These are phyloP conservation scores for Dalbergia cultrata DNA, from an alignment of 306 rosid species.

Conservation along the genomic window DNA sequence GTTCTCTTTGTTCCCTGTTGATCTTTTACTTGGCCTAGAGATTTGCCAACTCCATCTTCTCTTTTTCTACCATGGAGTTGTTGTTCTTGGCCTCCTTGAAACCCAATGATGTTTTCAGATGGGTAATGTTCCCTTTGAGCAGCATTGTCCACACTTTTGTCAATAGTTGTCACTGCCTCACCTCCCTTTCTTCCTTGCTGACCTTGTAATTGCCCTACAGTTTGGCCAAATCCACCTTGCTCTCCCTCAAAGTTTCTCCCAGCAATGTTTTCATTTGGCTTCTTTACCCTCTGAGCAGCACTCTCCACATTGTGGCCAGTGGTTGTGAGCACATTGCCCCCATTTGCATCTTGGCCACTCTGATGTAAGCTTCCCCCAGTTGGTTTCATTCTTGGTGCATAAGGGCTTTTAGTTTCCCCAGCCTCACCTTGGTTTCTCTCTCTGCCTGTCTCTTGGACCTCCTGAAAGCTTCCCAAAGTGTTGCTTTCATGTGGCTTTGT, in stretches of 20 bases:
- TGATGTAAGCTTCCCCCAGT: background rate
- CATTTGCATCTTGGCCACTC: background rate
- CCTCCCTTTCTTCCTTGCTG: too few species aligned
- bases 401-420: constrained; percentile 41
- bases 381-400: constrained; percentile 18
- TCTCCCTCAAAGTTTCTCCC: background rate
- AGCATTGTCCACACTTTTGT: background rate
- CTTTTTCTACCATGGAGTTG: background rate
- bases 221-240: background rate
- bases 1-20: constrained; percentile 18
- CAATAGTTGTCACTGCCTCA: background rate
- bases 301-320: background rate
- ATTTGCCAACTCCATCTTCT: background rate
- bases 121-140: background rate
- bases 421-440: constrained; percentile 15
- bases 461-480: constrained; percentile 40
- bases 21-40: constrained; percentile 28
- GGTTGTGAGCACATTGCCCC: background rate
- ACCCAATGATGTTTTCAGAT: background rate
- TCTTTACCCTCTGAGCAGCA: background rate
- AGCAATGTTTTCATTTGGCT: background rate
- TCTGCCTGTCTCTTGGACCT: constrained; percentile 1
- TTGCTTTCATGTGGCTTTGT: background rate
- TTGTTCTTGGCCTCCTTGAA: background rate
- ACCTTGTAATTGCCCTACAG: background rate